Evolutionary conservation across 2,329 filamentous ascomycete species (phyloP).

Genomic region (Calonectria hongkongensis): DNA sequence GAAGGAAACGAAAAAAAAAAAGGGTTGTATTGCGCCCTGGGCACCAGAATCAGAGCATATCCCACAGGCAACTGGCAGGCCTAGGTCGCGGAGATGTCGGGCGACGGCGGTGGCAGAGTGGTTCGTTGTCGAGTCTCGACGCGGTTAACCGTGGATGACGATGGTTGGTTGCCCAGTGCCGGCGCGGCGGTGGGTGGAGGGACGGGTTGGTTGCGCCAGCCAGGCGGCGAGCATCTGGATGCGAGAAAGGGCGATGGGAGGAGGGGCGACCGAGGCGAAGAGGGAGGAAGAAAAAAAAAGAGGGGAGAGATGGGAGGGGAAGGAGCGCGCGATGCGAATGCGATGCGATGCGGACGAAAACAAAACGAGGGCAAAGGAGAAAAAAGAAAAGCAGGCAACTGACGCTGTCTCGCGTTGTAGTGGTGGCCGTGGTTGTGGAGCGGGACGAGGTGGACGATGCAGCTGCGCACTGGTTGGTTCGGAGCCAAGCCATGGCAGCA

Average conservation of each 20-base stretch:
- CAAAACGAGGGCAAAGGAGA: slow-evolving; percentile 33
- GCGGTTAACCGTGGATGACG: slow-evolving; percentile 51
- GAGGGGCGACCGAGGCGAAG: not conserved
- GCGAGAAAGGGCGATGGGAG: not conserved
- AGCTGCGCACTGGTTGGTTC: slow-evolving; percentile 37
- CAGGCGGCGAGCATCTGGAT: slow-evolving; percentile 51
- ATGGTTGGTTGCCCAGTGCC: slow-evolving; percentile 52
- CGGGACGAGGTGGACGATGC: slow-evolving; percentile 36
- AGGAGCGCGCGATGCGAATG: not conserved
- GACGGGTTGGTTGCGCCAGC: slow-evolving; percentile 52
- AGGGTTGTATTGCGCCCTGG: slow-evolving; percentile 32
- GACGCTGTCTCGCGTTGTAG: slow-evolving; percentile 40
- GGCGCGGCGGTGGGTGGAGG: slow-evolving; percentile 36
- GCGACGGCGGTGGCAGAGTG: not conserved
- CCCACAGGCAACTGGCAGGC: not conserved
- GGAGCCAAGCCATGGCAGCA: slow-evolving; percentile 32
- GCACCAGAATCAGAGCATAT: slow-evolving; percentile 33
- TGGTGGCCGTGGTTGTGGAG: slow-evolving; percentile 38
- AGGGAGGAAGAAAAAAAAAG: slow-evolving; percentile 2
- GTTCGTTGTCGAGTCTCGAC: slow-evolving; percentile 42
- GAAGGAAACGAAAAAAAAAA: slow-evolving; percentile 1
- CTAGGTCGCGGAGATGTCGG: not conserved
- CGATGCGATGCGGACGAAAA: slow-evolving; percentile 25
- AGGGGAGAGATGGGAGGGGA: not conserved
- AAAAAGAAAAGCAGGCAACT: slow-evolving; percentile 43